These are phyloP conservation scores for Agaricus subrufescens DNA, from an alignment of 768 basidiomycete species.

Conservation along the genomic window DNA sequence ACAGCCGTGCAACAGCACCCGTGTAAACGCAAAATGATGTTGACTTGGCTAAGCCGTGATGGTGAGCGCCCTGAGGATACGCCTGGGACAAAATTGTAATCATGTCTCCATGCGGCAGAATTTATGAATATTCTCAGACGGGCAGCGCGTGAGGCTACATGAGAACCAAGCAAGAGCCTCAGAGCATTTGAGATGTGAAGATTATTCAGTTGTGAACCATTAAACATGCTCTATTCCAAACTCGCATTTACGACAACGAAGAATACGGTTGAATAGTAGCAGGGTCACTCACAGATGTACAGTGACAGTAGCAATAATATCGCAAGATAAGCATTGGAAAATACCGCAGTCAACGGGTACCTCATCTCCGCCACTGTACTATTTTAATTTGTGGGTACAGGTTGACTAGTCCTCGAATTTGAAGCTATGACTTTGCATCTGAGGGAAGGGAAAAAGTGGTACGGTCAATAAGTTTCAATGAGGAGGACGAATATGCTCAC, in stretches of 20 bases:
- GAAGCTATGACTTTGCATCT: constrained; percentile 85
- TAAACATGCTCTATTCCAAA: no score
- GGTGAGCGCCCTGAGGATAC: background rate
- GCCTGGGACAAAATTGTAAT: constrained; percentile 1
- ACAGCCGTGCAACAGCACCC: constrained; percentile 4
- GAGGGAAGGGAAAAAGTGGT: constrained; percentile 1
- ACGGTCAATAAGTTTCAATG: background rate
- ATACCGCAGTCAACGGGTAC: background rate
- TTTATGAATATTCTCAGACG: background rate
- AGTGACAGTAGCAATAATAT: no score
- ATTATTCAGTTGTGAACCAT: no score
- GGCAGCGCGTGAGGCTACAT: background rate
- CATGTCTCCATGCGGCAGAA: background rate
- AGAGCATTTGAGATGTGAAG: no score
- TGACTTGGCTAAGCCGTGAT: background rate
- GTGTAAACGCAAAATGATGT: background rate
- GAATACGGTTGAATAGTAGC: no score
- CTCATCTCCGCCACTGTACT: background rate
- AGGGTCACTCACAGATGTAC: no score
- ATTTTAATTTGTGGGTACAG: background rate
- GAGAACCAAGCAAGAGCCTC: background rate
- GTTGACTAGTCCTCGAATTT: constrained; percentile 51
- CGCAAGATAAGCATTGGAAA: background rate
- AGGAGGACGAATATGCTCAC: constrained; percentile 36
- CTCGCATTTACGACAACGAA: no score